Conservation (phyloP, 331 rosid genomes). For the Pyracantha coccinea region DNA sequence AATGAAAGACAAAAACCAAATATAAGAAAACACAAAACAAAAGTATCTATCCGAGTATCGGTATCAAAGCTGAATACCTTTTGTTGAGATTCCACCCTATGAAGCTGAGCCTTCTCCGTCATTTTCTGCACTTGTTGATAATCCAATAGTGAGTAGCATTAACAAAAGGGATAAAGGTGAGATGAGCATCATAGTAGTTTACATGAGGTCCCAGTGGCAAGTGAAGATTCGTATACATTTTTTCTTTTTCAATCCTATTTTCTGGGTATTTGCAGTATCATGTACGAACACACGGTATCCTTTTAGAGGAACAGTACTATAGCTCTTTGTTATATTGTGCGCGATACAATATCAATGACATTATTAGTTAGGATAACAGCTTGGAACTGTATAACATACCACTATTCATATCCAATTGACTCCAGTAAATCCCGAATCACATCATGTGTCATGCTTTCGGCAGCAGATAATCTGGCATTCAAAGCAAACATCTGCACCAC, state of each 20-base stretch:
- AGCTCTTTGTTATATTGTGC: not conserved
- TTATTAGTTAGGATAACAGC: not conserved
- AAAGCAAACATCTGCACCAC: slow-evolving; percentile 67
- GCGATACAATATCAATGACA: not conserved
- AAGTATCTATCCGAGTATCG: not conserved
- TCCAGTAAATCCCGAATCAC: slow-evolving; percentile 87
- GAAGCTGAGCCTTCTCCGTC: slow-evolving; percentile 62
- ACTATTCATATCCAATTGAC: slow-evolving; percentile 80
- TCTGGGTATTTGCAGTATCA: no score
- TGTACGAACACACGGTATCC: no score
- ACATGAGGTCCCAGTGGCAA: not conserved
- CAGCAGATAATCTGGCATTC: slow-evolving; percentile 73
- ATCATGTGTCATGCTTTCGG: slow-evolving; percentile 98
- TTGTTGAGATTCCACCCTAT: slow-evolving; percentile 51
- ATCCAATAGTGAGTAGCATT: slow-evolving; percentile 65
- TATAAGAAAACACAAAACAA: not conserved
- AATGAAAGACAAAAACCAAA: slow-evolving; percentile 15
- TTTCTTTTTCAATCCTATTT: not conserved
- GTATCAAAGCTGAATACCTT: slow-evolving; percentile 41
- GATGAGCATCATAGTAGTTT: slow-evolving; percentile 7
- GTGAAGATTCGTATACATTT: not conserved
- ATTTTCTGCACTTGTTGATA: slow-evolving; percentile 67
- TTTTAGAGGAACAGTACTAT: not conserved
- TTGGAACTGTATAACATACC: slow-evolving; percentile 34
- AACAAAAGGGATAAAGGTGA: slow-evolving; percentile 17